Conservation (phyloP, 345 rosid genomes). For the Brassica carinata region DNA sequence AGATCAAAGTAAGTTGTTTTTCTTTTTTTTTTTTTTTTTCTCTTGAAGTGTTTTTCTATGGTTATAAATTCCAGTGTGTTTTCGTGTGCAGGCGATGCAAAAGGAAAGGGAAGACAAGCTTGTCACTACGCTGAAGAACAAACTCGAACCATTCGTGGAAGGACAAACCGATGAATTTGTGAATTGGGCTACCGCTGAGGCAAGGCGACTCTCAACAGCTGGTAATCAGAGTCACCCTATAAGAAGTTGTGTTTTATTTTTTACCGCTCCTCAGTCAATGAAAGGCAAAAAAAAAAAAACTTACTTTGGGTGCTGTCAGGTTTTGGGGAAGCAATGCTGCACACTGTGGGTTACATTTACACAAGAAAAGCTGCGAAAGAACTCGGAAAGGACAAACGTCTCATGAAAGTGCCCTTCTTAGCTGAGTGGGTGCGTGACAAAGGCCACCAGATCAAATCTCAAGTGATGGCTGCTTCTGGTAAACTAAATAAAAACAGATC, state of each 20-base stretch:
- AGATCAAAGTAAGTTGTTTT: constrained; percentile 56
- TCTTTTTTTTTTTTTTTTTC: background rate
- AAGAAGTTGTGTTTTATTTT: background rate
- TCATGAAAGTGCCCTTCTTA: constrained; percentile 88
- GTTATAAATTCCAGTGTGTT: background rate
- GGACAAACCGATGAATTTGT: constrained; percentile 63
- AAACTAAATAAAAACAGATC: background rate
- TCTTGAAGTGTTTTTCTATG: background rate
- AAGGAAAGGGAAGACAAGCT: constrained; percentile 80
- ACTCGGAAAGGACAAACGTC: constrained; percentile 84
- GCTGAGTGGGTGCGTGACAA: constrained; percentile 99
- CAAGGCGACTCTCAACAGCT: constrained; percentile 70
- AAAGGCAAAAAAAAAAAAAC: background rate
- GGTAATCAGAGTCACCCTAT: constrained; percentile 43
- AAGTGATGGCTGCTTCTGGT: constrained; percentile 99
- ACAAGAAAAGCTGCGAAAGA: constrained; percentile 86
- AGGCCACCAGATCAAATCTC: constrained; percentile 88
- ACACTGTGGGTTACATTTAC: constrained; percentile 92
- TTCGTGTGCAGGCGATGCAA: constrained; percentile 60
- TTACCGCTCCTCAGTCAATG: background rate
- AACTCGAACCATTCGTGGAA: constrained; percentile 73
- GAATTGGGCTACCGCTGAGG: constrained; percentile 79
- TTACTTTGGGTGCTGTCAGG: constrained; percentile 45
- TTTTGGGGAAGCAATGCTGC: constrained; percentile 98
- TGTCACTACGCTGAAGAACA: constrained; percentile 56